These are phyloP conservation scores for Aspergillus sp. DNA, from an alignment of 2,329 filamentous ascomycete genomes.

Conservation along the genomic window DNA sequence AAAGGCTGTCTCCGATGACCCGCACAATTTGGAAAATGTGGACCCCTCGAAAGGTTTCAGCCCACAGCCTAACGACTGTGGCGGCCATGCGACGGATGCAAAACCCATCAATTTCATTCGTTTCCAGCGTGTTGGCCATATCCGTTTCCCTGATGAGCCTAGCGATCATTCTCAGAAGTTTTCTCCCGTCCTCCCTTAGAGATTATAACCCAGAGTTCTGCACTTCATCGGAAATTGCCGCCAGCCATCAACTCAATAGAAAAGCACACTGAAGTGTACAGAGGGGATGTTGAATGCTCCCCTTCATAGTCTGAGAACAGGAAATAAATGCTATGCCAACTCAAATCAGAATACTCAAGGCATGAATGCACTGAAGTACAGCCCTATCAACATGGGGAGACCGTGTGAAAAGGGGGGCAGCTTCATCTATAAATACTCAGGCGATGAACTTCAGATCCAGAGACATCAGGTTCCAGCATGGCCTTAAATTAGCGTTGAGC, in stretches of 20 bases:
- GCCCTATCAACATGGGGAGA: conserved; percentile 11
- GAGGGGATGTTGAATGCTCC: not conserved
- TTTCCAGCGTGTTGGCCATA: not conserved
- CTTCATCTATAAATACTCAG: not conserved
- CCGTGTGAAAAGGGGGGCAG: not conserved
- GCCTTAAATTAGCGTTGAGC: conserved; percentile 10
- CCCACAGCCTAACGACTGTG: not conserved
- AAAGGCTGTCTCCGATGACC: not conserved
- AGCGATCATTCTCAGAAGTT: not conserved
- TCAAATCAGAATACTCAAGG: conserved; percentile 14
- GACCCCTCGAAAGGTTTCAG: not conserved
- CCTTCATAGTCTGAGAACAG: not conserved
- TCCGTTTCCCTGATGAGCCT: not conserved
- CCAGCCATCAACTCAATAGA: not conserved
- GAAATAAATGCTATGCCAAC: not conserved
- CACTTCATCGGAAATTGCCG: not conserved
- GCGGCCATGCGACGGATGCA: not conserved
- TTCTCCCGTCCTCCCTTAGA: not conserved
- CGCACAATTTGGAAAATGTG: conserved; percentile 2
- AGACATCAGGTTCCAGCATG: conserved; percentile 6
- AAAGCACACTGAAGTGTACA: not conserved
- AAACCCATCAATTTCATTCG: not conserved
- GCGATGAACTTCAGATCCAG: conserved; percentile 5
- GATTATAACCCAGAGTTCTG: not conserved
- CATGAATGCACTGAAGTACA: conserved; percentile 17